Conservation (phyloP, 257 asterid species). For the Gentiana macrophylla region DNA sequence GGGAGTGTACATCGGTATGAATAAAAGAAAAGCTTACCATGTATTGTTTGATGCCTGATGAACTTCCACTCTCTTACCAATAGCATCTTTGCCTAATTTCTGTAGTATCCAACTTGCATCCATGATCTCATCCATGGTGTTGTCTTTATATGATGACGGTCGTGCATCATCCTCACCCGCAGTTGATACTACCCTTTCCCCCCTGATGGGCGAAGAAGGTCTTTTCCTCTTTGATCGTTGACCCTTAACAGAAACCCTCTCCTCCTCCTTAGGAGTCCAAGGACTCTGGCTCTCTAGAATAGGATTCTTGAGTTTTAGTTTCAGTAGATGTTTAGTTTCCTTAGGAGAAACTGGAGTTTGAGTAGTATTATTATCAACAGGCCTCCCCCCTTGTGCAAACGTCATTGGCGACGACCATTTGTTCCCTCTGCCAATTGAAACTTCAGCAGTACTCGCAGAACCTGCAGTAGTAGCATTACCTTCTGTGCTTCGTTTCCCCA, state of each 20-base stretch:
- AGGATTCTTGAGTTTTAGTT: constrained; percentile 65
- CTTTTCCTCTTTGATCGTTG: constrained; percentile 85
- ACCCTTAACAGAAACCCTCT: constrained; percentile 61
- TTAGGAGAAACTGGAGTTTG: constrained; percentile 26
- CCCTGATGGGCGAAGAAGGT: constrained; percentile 38
- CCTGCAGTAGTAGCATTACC: constrained; percentile 25
- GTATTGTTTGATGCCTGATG: constrained; percentile 73
- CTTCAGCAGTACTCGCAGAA: constrained; percentile 21
- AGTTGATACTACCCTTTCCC: constrained; percentile 20
- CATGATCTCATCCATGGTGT: constrained; percentile 54
- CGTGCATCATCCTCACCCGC: constrained; percentile 41
- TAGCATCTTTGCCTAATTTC: constrained; percentile 92
- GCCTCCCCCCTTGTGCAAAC: constrained; percentile 18
- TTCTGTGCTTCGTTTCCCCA: constrained; percentile 45
- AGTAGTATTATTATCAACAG: constrained; percentile 32
- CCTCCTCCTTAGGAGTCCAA: constrained; percentile 46
- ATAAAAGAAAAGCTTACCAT: constrained; percentile 40
- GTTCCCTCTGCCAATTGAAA: constrained; percentile 30
- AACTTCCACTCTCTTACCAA: constrained; percentile 90
- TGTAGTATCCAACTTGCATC: constrained; percentile 94
- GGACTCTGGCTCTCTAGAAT: constrained; percentile 40
- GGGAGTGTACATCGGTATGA: too few relatives aligned
- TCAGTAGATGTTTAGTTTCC: constrained; percentile 56
- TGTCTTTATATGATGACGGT: constrained; percentile 36
- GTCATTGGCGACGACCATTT: constrained; percentile 22